Base-by-base conservation (phyloP, 1,284 basidiomycete species). In the Ustilago cynodontis region DNA sequence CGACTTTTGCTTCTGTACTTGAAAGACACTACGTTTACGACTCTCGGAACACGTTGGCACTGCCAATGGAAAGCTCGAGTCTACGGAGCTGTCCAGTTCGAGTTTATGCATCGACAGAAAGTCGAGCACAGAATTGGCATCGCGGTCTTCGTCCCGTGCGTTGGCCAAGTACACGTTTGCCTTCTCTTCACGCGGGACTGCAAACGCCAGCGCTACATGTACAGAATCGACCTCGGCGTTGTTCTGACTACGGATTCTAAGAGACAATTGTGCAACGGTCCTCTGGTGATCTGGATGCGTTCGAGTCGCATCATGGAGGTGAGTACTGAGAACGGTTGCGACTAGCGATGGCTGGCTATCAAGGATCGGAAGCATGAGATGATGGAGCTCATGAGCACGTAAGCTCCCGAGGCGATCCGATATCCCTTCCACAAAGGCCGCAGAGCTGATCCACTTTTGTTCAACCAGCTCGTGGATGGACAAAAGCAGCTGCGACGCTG, bases 331-430 rank as follows among this genome's bases (percentile, higher is more conserved):
- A 20, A 55, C 58, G 3, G 29, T 65, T 16, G 61, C 68, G 10
- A 59, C 65, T 6, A 71, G 5, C 14, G 39, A 54, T 0, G 73
- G 61, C 37, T 67, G 26, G 10, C 26, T 22, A 6, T 20, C 29
- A 33, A 68, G 49, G 11, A 76, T 65, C 18, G 68, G 59, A n/a
- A 59, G 47, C 52, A 65, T 43, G 20, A 76, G 57, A 20, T 45
- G 31, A 41, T 53, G 65, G 9, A 68, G 18, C 35, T 62, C 65
- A 16, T 22, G n/a, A 6, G 58, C 50, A 20, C 35, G 47, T 11
- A 76, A 54, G 33, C 37, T n/a, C 24, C 47, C 49, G n/a, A 76
- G 39, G 6, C 73, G 64, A 18, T 71, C 73, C 20, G 68, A 56
- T 11, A 65, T 43, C n/a, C 73, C 73, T 33, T 71, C 61, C 7